Percentiles rank a stretch among this genome's conserved stretches.
Evolutionary conservation across 139 green algal genomes (phyloP).

Genomic region (Picochlorum costavermella): DNA sequence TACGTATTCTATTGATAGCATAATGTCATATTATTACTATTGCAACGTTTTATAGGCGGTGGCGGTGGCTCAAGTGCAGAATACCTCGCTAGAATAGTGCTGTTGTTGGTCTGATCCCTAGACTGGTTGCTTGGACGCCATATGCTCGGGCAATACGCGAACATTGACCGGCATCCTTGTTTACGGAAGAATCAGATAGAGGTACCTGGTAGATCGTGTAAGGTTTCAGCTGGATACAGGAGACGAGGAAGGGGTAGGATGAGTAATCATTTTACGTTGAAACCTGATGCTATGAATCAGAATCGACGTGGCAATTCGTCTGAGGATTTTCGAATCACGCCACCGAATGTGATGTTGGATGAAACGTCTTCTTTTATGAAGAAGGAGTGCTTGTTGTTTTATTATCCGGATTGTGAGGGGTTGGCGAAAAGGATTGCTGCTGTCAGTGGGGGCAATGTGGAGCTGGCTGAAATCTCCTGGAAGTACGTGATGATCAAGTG

Average conservation of each 20-base stretch:
- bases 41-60: too few species aligned
- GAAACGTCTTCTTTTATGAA: constrained; percentile 29
- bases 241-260: constrained; percentile 5
- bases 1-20: too few species aligned
- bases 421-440: constrained; percentile 68
- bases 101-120: too few species aligned
- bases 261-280: constrained; percentile 28
- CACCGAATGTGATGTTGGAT: constrained; percentile 37
- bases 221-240: background rate
- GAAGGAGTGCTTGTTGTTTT: constrained; percentile 87
- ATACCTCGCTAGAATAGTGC: too few species aligned
- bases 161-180: background rate
- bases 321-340: constrained; percentile 43
- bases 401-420: constrained; percentile 67
- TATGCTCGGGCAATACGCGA: too few species aligned
- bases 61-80: too few species aligned
- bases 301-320: background rate
- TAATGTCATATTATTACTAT: too few species aligned
- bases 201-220: background rate
- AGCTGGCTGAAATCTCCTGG: constrained; percentile 80
- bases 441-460: constrained; percentile 47
- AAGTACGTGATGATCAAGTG: constrained; percentile 32
- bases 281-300: constrained; percentile 5
- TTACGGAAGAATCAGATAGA: background rate
- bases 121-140: too few species aligned